phyloP scores from a whole-genome alignment of 1,284 basidiomycete species.

The Trichosporon faecale region DNA sequence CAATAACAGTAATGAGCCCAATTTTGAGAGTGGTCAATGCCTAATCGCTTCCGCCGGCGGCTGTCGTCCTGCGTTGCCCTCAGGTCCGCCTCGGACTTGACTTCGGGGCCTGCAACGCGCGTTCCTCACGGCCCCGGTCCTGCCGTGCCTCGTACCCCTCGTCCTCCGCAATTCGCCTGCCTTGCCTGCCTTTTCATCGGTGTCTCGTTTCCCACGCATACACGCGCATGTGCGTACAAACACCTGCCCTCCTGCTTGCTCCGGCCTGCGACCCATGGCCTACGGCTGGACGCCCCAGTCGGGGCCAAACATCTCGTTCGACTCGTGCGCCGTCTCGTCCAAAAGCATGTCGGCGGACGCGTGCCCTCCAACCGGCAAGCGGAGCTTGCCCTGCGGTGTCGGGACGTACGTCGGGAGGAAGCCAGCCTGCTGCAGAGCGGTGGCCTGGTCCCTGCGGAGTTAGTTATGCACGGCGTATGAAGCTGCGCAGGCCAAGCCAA shows the following conservation, averaged over 20 bases:
- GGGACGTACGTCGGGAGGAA: slow-evolving; percentile 23
- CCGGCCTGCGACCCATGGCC: too few species aligned
- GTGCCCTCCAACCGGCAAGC: slow-evolving; percentile 27
- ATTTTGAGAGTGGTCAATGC: neutral
- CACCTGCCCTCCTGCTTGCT: neutral
- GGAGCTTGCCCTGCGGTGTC: slow-evolving; percentile 17
- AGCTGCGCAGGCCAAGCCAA: neutral
- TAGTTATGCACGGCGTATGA: neutral
- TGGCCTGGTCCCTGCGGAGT: slow-evolving; percentile 31
- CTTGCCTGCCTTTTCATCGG: neutral
- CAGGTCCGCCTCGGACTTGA: neutral
- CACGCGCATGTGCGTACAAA: neutral
- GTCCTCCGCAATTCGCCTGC: too few species aligned
- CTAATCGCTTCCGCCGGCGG: neutral
- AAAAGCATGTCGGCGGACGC: slow-evolving; percentile 27
- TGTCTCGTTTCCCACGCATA: neutral
- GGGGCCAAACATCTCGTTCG: slow-evolving; percentile 30
- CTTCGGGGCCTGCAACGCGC: neutral
- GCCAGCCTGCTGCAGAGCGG: slow-evolving; percentile 30
- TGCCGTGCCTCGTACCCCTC: too few species aligned
- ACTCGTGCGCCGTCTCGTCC: slow-evolving; percentile 23
- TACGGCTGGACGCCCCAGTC: slow-evolving; percentile 23
- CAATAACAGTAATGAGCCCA: neutral
- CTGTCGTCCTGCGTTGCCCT: too few species aligned
- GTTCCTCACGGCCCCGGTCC: neutral